These are phyloP conservation scores for Colletotrichum nymphaeae DNA, from an alignment of 2,329 filamentous ascomycete species.

Conservation along the genomic window DNA sequence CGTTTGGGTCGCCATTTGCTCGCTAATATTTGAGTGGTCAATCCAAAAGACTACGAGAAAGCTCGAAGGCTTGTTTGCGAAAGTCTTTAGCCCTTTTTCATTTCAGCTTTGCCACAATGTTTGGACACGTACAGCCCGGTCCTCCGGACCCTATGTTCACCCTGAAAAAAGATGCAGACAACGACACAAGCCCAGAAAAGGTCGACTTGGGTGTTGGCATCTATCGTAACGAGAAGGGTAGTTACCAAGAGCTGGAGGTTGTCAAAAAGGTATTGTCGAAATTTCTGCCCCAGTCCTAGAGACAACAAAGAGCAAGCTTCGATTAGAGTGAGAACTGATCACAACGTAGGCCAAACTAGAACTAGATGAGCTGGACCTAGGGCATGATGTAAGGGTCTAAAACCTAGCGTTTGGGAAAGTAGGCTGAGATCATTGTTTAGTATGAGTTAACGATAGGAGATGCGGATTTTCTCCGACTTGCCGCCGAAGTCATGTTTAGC, in stretches of 20 bases:
- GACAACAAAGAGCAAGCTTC: too few relatives aligned
- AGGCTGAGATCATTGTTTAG: conserved; percentile 31
- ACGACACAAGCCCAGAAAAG: conserved; percentile 43
- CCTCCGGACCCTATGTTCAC: conserved; percentile 46
- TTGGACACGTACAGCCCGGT: conserved; percentile 54
- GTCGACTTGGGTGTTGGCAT: conserved; percentile 51
- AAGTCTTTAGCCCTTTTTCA: too few relatives aligned
- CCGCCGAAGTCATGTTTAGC: conserved; percentile 46
- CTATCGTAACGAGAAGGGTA: conserved; percentile 47
- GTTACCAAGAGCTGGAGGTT: conserved; percentile 45
- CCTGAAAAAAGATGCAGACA: conserved; percentile 45
- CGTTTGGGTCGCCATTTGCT: background rate
- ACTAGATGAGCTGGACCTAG: conserved; percentile 37
- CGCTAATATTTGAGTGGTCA: background rate
- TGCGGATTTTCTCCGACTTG: conserved; percentile 42
- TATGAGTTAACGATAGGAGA: conserved; percentile 50
- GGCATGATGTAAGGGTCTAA: conserved; percentile 41
- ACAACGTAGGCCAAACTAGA: conserved; percentile 39
- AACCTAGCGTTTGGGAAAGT: background rate
- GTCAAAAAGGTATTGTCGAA: conserved; percentile 38
- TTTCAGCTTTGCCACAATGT: conserved; percentile 42
- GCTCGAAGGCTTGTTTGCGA: background rate
- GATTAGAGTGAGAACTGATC: background rate
- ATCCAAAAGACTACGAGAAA: background rate
- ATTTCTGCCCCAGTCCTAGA: background rate